phyloP scores from a whole-genome alignment of 1,139 yeast species.

The Zygoascus hellenicus region DNA sequence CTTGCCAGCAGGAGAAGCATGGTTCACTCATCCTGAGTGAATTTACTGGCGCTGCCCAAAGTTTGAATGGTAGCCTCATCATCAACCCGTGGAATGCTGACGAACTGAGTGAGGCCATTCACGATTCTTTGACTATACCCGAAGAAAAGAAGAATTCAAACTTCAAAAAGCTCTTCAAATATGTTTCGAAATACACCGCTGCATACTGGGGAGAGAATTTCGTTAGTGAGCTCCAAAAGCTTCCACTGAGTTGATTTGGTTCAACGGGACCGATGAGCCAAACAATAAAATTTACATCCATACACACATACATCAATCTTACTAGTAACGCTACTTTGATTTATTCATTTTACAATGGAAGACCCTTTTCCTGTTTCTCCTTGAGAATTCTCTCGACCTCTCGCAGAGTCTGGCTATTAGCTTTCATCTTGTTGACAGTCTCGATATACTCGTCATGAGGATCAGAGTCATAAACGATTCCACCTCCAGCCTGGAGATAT shows the following conservation, averaged over 20 bases:
- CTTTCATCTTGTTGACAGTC: conserved; percentile 95
- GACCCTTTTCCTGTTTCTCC: conserved; percentile 7
- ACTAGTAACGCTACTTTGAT: not conserved
- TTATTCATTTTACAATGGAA: not conserved
- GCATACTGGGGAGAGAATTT: conserved; percentile 97
- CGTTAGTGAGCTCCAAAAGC: conserved; percentile 63
- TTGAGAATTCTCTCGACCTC: conserved; percentile 8
- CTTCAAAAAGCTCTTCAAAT: conserved; percentile 75
- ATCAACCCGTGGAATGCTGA: conserved; percentile 99
- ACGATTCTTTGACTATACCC: conserved; percentile 81
- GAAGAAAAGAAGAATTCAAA: conserved; percentile 71
- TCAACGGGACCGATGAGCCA: too few species aligned
- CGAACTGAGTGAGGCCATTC: conserved; percentile 78
- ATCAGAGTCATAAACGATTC: conserved; percentile 92
- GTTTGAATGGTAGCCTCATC: conserved; percentile 84
- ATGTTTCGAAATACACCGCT: conserved; percentile 88
- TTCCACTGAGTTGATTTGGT: conserved; percentile 1
- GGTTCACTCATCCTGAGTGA: conserved; percentile 87
- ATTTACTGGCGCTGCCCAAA: conserved; percentile 99
- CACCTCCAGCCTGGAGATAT: conserved; percentile 97
- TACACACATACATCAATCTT: too few species aligned
- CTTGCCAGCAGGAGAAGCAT: conserved; percentile 82
- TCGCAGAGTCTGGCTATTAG: conserved; percentile 49
- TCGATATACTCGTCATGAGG: conserved; percentile 93
- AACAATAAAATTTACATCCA: too few species aligned